Evolutionary conservation across 2,329 filamentous ascomycete genomes (phyloP).

Genomic region (Alternaria sp.): DNA sequence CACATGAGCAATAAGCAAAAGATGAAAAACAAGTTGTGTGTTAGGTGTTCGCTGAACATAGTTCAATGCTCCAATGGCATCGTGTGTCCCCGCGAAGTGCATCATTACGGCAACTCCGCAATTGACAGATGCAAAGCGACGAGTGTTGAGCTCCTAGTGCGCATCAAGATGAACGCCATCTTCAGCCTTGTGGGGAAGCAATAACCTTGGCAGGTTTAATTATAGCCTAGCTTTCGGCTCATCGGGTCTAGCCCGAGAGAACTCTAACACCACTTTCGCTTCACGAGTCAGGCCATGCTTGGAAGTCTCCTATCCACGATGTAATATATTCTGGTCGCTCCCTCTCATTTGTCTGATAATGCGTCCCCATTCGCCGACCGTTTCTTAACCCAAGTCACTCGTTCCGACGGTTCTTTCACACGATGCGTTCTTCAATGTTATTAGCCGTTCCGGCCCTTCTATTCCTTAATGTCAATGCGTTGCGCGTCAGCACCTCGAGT

Average conservation of each 20-base stretch:
- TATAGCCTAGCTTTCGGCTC: background rate
- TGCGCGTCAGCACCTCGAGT: background rate
- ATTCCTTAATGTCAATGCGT: conserved; percentile 1
- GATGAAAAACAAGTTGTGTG: background rate
- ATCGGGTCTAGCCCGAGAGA: background rate
- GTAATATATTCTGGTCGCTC: background rate
- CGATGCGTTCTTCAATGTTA: background rate
- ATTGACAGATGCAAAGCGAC: background rate
- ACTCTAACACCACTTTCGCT: conserved; percentile 5
- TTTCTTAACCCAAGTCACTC: conserved; percentile 1
- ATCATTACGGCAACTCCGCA: background rate
- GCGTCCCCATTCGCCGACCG: background rate
- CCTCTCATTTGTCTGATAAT: background rate
- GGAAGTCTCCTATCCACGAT: background rate
- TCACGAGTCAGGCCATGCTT: conserved; percentile 1
- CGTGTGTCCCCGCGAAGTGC: background rate
- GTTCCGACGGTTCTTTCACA: background rate
- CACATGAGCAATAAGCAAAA: background rate
- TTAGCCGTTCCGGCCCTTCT: background rate
- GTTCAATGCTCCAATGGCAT: background rate
- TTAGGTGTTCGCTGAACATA: background rate
- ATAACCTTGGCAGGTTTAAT: background rate
- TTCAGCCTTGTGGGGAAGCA: conserved; percentile 2
- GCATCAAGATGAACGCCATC: background rate
- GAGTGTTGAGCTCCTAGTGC: conserved; percentile 1